phyloP scores from a whole-genome alignment of 495 filamentous ascomycete species.

The Hypomontagnella monticulosa region DNA sequence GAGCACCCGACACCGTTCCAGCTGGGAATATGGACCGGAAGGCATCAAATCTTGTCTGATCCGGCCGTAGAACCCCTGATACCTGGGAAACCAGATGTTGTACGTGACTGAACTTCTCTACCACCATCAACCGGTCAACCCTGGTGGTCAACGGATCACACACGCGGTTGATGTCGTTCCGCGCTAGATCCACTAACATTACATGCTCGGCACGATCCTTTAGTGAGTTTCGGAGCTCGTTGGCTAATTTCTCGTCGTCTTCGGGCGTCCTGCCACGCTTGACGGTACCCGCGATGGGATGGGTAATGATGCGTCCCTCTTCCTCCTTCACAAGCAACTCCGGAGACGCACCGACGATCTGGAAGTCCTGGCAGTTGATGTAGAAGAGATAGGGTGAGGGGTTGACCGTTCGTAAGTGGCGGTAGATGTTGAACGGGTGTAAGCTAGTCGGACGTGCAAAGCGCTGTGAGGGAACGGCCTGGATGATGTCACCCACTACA shows the following conservation, averaged over 20 bases:
- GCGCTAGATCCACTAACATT: slow-evolving; percentile 97
- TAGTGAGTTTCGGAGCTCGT: slow-evolving; percentile 77
- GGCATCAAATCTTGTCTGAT: slow-evolving; percentile 91
- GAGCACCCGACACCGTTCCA: slow-evolving; percentile 91
- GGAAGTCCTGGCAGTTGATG: slow-evolving; percentile 88
- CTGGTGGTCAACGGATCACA: slow-evolving; percentile 89
- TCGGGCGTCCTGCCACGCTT: slow-evolving; percentile 81
- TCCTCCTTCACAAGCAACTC: slow-evolving; percentile 94
- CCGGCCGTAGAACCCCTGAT: slow-evolving; percentile 81
- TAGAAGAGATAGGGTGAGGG: slow-evolving; percentile 98
- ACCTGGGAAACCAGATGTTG: slow-evolving; percentile 97
- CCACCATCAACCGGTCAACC: slow-evolving; percentile 93
- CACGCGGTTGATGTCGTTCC: slow-evolving; percentile 96
- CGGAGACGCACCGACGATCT: slow-evolving; percentile 93
- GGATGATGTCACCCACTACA: slow-evolving; percentile 90
- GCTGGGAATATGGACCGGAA: slow-evolving; percentile 97
- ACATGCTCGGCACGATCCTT: slow-evolving; percentile 98
- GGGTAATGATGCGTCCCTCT: slow-evolving; percentile 87
- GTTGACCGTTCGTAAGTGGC: slow-evolving; percentile 92
- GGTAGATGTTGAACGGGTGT: slow-evolving; percentile 98
- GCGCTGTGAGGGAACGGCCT: slow-evolving; percentile 93
- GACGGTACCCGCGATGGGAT: slow-evolving; percentile 96
- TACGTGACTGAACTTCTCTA: slow-evolving; percentile 95
- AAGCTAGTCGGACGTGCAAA: slow-evolving; percentile 87
- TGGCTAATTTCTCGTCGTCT: slow-evolving; percentile 82